Evolutionary conservation across 2,329 filamentous ascomycete species (phyloP).

Genomic region (Microsporum canis): DNA sequence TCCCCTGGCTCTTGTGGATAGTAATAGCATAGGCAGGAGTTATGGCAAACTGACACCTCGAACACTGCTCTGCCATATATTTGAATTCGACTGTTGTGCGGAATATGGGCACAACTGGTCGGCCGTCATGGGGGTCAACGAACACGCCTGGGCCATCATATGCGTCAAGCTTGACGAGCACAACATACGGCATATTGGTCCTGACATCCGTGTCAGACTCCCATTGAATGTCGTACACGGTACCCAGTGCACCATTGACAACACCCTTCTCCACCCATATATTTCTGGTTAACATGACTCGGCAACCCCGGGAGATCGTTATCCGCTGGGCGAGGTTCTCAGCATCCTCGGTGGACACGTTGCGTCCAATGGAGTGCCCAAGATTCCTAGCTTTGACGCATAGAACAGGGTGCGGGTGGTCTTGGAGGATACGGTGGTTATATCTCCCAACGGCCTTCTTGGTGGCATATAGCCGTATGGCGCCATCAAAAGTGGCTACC

Average conservation of each 20-base stretch:
- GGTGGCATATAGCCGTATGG: neutral
- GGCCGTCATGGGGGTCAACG: neutral
- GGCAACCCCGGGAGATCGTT: neutral
- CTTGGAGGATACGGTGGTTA: neutral
- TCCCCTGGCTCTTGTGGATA: neutral
- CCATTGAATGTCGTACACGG: neutral
- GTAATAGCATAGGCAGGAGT: neutral
- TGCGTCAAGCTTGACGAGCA: neutral
- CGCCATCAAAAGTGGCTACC: neutral
- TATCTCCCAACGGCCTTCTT: neutral
- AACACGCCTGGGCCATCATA: neutral
- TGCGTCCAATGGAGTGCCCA: neutral
- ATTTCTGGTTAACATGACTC: neutral
- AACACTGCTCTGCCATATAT: neutral
- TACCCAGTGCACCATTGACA: neutral
- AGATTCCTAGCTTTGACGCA: neutral
- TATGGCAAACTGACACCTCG: neutral
- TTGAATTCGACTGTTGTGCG: neutral
- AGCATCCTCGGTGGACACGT: neutral
- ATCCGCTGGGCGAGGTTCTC: neutral
- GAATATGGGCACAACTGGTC: neutral
- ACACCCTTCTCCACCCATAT: neutral
- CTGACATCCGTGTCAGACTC: neutral
- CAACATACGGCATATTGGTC: neutral
- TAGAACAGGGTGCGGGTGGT: neutral